phyloP scores from a whole-genome alignment of 257 asterid genomes.

The Nyctanthes arbortristis region DNA sequence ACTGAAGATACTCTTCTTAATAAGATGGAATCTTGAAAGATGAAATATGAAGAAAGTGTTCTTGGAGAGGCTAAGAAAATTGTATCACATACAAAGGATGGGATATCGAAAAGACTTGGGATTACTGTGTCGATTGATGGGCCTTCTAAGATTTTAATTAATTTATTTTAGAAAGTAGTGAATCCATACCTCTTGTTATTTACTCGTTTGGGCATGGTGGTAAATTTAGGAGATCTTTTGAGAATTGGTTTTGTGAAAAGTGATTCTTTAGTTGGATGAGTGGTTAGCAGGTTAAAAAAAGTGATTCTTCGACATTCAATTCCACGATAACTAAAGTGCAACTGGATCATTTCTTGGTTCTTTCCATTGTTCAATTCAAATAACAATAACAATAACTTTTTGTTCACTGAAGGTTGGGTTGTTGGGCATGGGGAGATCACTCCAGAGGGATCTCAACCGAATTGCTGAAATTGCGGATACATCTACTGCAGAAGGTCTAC shows the following conservation, averaged over 20 bases:
- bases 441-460: slow-evolving; percentile 83
- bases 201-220: too few species aligned
- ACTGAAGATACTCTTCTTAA: too few species aligned
- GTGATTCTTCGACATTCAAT: too few species aligned
- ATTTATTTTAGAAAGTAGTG: background rate
- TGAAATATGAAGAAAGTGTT: background rate
- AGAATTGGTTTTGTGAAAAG: too few species aligned
- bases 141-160: background rate
- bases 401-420: slow-evolving; percentile 69
- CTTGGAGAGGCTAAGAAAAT: background rate
- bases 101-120: background rate
- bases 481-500: slow-evolving; percentile 83
- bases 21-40: background rate
- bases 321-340: too few species aligned
- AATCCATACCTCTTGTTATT: background rate
- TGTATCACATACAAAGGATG: background rate
- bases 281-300: too few species aligned
- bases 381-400: background rate
- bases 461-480: slow-evolving; percentile 94
- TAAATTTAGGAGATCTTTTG: too few species aligned
- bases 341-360: slow-evolving; percentile 12
- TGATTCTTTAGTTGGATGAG: too few species aligned
- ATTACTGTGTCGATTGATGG: background rate
- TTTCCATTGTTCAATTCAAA: slow-evolving; percentile 5
- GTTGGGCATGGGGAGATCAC: slow-evolving; percentile 87